A percentile compares a stretch with the other conserved stretches of the same genome.
These are phyloP conservation scores for Lodderomyces theae DNA, from an alignment of 1,139 yeast genomes.

Conservation along the genomic window DNA sequence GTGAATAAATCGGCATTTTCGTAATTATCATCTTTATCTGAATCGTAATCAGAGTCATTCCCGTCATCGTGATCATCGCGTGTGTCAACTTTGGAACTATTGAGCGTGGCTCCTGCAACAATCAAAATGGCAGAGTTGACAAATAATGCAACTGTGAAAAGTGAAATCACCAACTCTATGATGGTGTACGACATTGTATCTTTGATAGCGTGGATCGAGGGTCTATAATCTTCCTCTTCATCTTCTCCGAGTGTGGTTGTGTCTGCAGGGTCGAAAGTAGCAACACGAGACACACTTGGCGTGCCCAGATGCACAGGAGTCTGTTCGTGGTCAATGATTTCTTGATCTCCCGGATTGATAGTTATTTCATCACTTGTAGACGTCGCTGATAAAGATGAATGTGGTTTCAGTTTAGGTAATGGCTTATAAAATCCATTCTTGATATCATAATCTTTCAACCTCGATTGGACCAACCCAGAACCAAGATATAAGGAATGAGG, in stretches of 20 bases:
- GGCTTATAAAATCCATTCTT: slow-evolving; percentile 54
- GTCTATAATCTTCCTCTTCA: slow-evolving; percentile 48
- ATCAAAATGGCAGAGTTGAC: slow-evolving; percentile 77
- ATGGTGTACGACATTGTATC: slow-evolving; percentile 68
- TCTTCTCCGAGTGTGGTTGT: slow-evolving; percentile 22
- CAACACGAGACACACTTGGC: slow-evolving; percentile 2
- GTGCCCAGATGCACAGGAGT: slow-evolving; percentile 11
- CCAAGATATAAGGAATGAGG: slow-evolving; percentile 94
- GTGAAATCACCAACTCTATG: slow-evolving; percentile 59
- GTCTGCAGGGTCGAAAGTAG: slow-evolving; percentile 21
- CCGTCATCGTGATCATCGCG: slow-evolving; percentile 36
- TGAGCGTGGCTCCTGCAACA: slow-evolving; percentile 71
- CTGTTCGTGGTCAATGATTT: slow-evolving; percentile 12
- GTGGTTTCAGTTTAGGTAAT: slow-evolving; percentile 2
- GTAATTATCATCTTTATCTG: slow-evolving; percentile 42
- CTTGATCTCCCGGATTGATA: slow-evolving; percentile 1
- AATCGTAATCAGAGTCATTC: slow-evolving; percentile 49
- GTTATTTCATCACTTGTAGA: slow-evolving; percentile 6
- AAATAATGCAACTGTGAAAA: slow-evolving; percentile 74
- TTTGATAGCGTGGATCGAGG: slow-evolving; percentile 63
- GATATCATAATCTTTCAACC: slow-evolving; percentile 77
- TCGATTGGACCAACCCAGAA: slow-evolving; percentile 87
- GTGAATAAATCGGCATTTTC: slow-evolving; percentile 78
- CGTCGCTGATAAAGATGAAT: not conserved
- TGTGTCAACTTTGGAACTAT: slow-evolving; percentile 17